These are phyloP conservation scores for Aspergillus sp. DNA, from an alignment of 2,329 filamentous ascomycete genomes.

Conservation along the genomic window DNA sequence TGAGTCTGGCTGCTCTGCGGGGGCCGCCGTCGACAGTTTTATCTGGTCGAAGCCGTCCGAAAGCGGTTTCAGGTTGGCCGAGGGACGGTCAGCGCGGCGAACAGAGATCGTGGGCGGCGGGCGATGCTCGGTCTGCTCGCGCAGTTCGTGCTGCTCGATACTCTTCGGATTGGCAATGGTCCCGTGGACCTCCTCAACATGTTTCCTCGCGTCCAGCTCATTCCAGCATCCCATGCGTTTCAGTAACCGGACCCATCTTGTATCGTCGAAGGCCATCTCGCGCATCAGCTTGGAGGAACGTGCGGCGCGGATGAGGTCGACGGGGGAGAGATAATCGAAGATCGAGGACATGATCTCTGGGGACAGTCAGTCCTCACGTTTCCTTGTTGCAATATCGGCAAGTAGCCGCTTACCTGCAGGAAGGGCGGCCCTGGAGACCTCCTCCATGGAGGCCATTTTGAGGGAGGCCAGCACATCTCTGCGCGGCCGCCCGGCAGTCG, in stretches of 20 bases:
- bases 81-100: constrained; percentile 9
- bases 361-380: constrained; percentile 20
- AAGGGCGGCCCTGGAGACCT: constrained; percentile 65
- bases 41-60: constrained; percentile 75
- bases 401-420: constrained; percentile 61
- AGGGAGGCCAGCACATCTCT: constrained; percentile 62
- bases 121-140: constrained; percentile 10
- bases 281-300: constrained; percentile 75
- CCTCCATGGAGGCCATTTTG: constrained; percentile 64
- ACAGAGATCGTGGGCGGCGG: constrained; percentile 7
- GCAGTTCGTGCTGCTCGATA: constrained; percentile 18
- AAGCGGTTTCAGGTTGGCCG: constrained; percentile 25
- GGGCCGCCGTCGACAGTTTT: constrained; percentile 40
- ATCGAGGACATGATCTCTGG: constrained; percentile 79
- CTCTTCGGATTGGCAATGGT: constrained; percentile 19
- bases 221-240: constrained; percentile 88
- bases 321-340: constrained; percentile 76
- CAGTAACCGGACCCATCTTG: constrained; percentile 80
- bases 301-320: constrained; percentile 78
- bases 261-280: constrained; percentile 98
- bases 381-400: not conserved
- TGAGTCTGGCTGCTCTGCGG: constrained; percentile 18
- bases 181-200: constrained; percentile 60
- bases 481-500: constrained; percentile 25
- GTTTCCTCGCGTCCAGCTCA: constrained; percentile 69